Conservation (phyloP, 306 rosid genomes). For the Cicer pinnatifidum region DNA sequence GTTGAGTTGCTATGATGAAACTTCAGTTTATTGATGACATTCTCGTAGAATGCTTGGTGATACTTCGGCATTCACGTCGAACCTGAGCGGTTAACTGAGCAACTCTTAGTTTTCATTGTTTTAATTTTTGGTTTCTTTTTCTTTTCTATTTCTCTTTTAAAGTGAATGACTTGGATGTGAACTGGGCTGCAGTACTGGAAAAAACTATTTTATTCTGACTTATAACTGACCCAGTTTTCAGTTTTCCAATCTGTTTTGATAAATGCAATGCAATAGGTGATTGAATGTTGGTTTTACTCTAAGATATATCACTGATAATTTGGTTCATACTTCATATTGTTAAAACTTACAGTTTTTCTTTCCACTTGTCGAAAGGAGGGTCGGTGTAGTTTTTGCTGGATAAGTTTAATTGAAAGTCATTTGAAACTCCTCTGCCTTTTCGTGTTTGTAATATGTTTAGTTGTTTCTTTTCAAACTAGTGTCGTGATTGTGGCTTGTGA, state of each 20-base stretch:
- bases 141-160: background rate
- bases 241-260: background rate
- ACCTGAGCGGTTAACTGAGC: slow-evolving; percentile 59
- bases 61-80: slow-evolving; percentile 48
- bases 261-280: background rate
- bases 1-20: slow-evolving; percentile 4
- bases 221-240: no score
- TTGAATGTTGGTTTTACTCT: background rate
- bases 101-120: slow-evolving; percentile 34
- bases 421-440: background rate
- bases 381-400: background rate
- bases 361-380: background rate
- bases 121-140: background rate
- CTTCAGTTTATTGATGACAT: slow-evolving; percentile 42
- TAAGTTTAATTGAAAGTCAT: background rate
- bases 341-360: background rate
- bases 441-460: background rate
- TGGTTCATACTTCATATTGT: background rate
- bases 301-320: background rate
- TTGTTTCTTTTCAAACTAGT: background rate
- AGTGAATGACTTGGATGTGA: no score
- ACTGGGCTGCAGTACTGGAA: no score
- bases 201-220: no score
- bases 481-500: background rate
- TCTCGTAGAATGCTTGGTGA: slow-evolving; percentile 42